Evolutionary conservation across 2,329 filamentous ascomycete species (phyloP).

Genomic region (Penicillium sp.): DNA sequence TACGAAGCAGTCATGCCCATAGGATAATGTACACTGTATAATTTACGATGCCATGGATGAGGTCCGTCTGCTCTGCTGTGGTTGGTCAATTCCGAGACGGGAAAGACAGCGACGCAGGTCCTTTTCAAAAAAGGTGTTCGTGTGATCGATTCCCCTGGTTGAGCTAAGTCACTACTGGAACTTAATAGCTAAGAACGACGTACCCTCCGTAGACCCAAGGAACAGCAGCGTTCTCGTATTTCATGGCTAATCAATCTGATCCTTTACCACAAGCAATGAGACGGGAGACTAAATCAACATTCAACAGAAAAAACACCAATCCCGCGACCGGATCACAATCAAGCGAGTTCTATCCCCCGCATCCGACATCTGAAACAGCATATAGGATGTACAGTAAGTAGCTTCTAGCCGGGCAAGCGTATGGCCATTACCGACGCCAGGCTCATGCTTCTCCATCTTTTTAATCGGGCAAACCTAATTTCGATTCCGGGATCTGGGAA

Average conservation of each 20-base stretch:
- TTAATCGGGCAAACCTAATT: conserved; percentile 1
- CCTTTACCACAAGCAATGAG: background rate
- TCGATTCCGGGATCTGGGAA: background rate
- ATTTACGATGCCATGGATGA: background rate
- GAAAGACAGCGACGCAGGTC: background rate
- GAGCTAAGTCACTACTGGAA: background rate
- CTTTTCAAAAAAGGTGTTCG: background rate
- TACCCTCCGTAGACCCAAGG: background rate
- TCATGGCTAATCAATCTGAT: background rate
- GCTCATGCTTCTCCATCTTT: background rate
- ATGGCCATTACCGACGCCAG: background rate
- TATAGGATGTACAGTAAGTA: no score
- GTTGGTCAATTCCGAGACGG: background rate
- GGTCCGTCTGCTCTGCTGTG: background rate
- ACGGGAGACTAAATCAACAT: background rate
- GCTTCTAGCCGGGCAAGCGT: background rate
- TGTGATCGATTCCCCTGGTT: background rate
- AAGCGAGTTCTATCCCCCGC: background rate
- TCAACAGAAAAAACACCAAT: background rate
- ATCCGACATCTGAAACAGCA: conserved; percentile 1
- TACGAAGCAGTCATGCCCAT: background rate
- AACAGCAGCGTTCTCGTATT: background rate
- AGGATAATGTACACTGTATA: background rate
- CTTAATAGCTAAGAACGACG: background rate
- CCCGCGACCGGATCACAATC: background rate